Base-by-base conservation (phyloP, 768 basidiomycete genomes). In the Suillus fuscotomentosus region DNA sequence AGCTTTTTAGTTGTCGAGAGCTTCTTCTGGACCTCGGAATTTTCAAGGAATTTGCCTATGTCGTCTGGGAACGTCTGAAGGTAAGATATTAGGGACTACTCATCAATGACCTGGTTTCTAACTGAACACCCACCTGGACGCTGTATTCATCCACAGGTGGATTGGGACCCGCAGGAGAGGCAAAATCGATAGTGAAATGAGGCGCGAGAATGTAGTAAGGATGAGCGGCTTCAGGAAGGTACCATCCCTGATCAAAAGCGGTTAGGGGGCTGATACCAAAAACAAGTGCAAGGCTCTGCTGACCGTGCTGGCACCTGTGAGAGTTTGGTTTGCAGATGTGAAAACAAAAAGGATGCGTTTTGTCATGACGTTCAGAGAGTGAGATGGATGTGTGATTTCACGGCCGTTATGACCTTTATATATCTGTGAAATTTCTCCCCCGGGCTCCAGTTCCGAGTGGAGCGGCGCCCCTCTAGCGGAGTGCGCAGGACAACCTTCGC, bases 141-240 rank as follows among this genome's bases (percentile, higher is more conserved):
- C 86, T 88, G 24, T 62, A 51, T 57, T 80, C 78, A 74, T 92
- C 91, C 31, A 94, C 67, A 0, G 91, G 90, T 7, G 91, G 89
- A 67, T 88, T 88, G 24, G 90, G 82, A 63, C 89, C 89, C 11
- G 74, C 75, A 10, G 88, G 87, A 1, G 86, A 78, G 1, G 87
- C 88, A 67, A 88, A 86, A 61, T 85, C 86, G 69, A 90, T 82
- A 41, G 75, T 76, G 68, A 77, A 80, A 63, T 85, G 79, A 24
- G 84, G 82, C 3, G 73, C 71, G 38, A 88, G 78, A 62, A 81
- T 73, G 70, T 86, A 88, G 76, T 88, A 90, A 1, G 89, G 89
- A 72, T 91, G 90, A 0, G 88, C 88, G 14, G 86, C 86, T 73
- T 94, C 91, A 6, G 90, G 88, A 38, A 92, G 81, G 75, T 86